These are phyloP conservation scores for Fusarium zealandicum DNA, from an alignment of 2,329 filamentous ascomycete genomes.

Conservation along the genomic window DNA sequence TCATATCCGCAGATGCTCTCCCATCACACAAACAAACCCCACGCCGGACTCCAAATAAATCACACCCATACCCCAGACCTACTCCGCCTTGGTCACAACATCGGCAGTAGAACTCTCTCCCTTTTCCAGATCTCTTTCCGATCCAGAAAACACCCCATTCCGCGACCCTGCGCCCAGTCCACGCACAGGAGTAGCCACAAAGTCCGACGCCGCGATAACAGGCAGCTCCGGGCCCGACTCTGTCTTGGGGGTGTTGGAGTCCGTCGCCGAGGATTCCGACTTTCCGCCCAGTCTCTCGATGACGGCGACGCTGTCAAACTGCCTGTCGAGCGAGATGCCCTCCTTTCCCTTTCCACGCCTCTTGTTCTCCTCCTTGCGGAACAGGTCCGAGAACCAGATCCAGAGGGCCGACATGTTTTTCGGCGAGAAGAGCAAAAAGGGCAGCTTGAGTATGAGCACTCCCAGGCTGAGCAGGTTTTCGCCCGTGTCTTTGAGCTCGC, in stretches of 20 bases:
- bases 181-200: no score
- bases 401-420: constrained; percentile 6
- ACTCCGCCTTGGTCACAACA: not conserved
- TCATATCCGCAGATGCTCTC: no score
- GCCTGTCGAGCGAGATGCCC: not conserved
- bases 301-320: constrained; percentile 1
- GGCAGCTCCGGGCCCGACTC: not conserved
- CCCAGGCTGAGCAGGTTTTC: not conserved
- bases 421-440: constrained; percentile 8
- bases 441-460: not conserved
- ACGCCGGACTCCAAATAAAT: no score
- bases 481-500: constrained; percentile 21
- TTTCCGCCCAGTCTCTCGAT: constrained; percentile 12
- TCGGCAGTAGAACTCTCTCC: not conserved
- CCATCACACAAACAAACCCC: no score
- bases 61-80: no score
- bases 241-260: not conserved
- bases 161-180: no score
- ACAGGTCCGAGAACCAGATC: constrained; percentile 20
- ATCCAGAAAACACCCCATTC: no score
- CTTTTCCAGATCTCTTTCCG: not conserved
- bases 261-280: not conserved
- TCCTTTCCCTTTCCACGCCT: not conserved
- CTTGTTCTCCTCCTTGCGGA: constrained; percentile 20
- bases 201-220: not conserved